Evolutionary conservation across 2,329 filamentous ascomycete genomes (phyloP), one percentile per base, ranked within the genome.

Genomic region (Pseudocercospora fijiensis): DNA sequence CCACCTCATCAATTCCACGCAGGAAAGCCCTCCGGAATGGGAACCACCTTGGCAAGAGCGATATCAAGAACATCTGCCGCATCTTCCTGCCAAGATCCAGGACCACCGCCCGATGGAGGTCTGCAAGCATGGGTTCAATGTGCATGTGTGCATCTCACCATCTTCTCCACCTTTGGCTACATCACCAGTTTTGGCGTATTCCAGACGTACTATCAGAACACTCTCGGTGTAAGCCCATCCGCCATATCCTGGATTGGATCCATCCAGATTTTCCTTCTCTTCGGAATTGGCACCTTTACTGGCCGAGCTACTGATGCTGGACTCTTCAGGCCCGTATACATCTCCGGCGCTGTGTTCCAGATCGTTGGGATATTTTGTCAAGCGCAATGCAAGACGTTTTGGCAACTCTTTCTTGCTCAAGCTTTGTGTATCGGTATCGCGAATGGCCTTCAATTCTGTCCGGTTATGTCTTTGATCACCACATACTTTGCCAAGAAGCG

Each of bases 391-490:
- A 76, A 75, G 0, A 69, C 79, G 55, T 83, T 81, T 67, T 85
- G 82, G 81, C 83, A 86, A 51, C 69, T 85, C 6, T 78, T 85
- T 58, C 78, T 85, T 13, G 76, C 80, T 0, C 83, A 86, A 65
- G 83, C 80, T 13, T 59, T 85, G 24, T 82, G 80, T 60, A 73
- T 83, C 33, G 83, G 84, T 8, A 63, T 85, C 7, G 87, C 85
- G 0, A 84, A 84, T 60, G 88, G 88, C 1, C 84, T 82, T 60
- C 76, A 90, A 2, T 90, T 89, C 75, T 84, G 86, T 56, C 86
- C 89, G 0, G 79, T 83, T 41, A 81, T 91, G 51, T 84, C 88
- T 1, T 82, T 89, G 1, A 77, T 90, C 1, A 84, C 87, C 9
- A 89, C 88, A 2, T 91, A 90, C 70, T 90, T 90, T 71, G 79